Evolutionary conservation across 192 early-diverging fungal genomes (phyloP), one percentile per base, ranked within the genome.

Genomic region (Coemansia biformis): DNA sequence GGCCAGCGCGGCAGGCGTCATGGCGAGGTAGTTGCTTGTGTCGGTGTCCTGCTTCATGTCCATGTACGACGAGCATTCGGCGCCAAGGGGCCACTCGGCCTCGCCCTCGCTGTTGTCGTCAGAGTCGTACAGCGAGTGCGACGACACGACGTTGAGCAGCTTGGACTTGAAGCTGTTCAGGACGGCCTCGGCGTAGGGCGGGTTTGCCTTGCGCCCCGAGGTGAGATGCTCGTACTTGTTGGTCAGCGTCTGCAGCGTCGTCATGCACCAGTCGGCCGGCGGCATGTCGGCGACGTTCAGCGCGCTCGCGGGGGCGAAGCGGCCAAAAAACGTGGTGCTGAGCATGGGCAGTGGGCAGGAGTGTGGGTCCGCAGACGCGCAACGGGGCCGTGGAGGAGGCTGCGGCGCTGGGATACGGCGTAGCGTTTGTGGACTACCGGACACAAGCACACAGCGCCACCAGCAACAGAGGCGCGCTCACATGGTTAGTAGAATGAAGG

Each of bases 111-210:
- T 67, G 39, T 26, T 62, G 17, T 62, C 53, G 4, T 54, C 55
- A 5, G 65, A 52, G 39, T 66, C 71, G 56, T 66, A 67, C 42
- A 60, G 49, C 12, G 62, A 24, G 32, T 63, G 64, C 17, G 54
- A 35, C 26, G 59, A 59, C 14, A 68, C 54, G 4, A 59, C 19
- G 43, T 66, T 68, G 48, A 68, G 51, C 17, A 75, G 71, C 53
- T 75, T 75, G 47, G 59, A 59, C 65, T 75, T 75, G 59, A 75
- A 75, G 71, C 59, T 75, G 65, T 75, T 75, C 17, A 75, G 56
- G 13, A 75, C 65, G 15, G 71, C 71, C 44, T 75, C 71, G 34
- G 71, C 71, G 57, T 63, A 64, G 15, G 64, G 56, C 30, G 64
- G 71, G 49, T 75, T 66, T 43, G 66, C 65, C 52, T 75, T 75